These are phyloP conservation scores for Aspergillus ochraceoroseus DNA, from an alignment of 2,329 filamentous ascomycete genomes.

Conservation along the genomic window DNA sequence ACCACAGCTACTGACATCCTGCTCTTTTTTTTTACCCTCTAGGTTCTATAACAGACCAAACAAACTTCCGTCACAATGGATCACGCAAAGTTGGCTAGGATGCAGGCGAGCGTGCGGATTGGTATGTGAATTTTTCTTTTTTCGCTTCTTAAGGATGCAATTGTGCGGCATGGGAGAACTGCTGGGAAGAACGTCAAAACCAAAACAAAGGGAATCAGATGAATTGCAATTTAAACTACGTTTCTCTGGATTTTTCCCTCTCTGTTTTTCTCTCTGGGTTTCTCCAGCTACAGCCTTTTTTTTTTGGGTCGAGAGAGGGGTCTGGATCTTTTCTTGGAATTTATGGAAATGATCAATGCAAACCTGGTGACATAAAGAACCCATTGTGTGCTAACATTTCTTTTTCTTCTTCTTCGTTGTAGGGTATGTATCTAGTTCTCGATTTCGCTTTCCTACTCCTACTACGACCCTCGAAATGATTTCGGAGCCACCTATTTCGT, in stretches of 20 bases:
- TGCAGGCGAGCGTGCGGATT: slow-evolving; percentile 64
- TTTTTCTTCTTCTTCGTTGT: slow-evolving; percentile 1
- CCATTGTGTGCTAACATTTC: slow-evolving; percentile 9
- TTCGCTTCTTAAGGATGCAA: slow-evolving; percentile 13
- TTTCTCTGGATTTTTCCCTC: too few species aligned
- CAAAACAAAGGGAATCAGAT: not conserved
- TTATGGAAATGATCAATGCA: too few species aligned
- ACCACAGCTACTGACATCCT: slow-evolving; percentile 19
- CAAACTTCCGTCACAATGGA: slow-evolving; percentile 52
- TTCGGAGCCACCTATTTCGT: too few species aligned
- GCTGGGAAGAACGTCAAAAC: slow-evolving; percentile 1
- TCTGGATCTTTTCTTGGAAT: too few species aligned
- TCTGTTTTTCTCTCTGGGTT: too few species aligned
- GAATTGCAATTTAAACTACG: too few species aligned
- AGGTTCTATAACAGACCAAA: slow-evolving; percentile 21
- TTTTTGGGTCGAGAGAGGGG: too few species aligned
- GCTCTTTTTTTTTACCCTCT: slow-evolving; percentile 6
- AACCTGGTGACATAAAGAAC: too few species aligned
- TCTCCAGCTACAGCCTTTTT: too few species aligned
- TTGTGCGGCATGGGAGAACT: slow-evolving; percentile 5
- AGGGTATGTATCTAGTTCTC: slow-evolving; percentile 13
- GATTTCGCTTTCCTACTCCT: not conserved
- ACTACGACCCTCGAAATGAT: too few species aligned
- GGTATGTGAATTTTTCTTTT: slow-evolving; percentile 52
- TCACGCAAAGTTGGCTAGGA: slow-evolving; percentile 61